phyloP scores from a whole-genome alignment of 345 rosid species.

The Acer yangbiense region DNA sequence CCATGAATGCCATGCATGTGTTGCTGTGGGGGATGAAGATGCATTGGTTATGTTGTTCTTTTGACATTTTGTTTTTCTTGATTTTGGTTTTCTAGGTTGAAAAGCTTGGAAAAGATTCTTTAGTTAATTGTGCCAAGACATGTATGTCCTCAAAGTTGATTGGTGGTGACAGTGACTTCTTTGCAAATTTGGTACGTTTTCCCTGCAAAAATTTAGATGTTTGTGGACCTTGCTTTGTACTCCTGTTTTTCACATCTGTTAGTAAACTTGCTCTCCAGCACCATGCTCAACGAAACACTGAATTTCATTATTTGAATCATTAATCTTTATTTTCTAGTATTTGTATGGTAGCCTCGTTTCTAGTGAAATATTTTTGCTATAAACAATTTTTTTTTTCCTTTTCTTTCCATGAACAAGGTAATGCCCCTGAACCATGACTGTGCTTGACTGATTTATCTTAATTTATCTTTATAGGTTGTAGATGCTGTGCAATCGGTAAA shows the following conservation, averaged over 20 bases:
- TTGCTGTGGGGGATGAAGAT: background rate
- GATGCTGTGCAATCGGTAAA: conserved; percentile 84
- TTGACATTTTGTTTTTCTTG: background rate
- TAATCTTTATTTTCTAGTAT: too few species aligned
- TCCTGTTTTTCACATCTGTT: background rate
- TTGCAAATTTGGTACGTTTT: conserved; percentile 78
- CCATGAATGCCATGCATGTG: background rate
- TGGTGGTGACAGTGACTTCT: conserved; percentile 87
- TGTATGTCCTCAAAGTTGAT: conserved; percentile 98
- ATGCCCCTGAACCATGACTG: too few species aligned
- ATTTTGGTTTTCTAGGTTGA: conserved; percentile 60
- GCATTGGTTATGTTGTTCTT: background rate
- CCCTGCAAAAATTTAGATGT: background rate
- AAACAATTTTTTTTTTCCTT: too few species aligned
- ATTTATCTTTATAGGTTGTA: conserved; percentile 57
- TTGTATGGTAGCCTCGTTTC: background rate
- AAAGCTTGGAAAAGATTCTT: conserved; percentile 89
- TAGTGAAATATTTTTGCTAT: background rate
- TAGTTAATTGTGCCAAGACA: conserved; percentile 93
- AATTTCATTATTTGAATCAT: background rate
- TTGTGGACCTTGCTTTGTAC: background rate
- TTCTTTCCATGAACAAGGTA: too few species aligned
- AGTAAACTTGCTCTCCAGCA: background rate
- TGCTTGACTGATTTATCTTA: conserved; percentile 5
- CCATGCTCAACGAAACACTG: background rate